phyloP scores from a whole-genome alignment of 2,329 filamentous ascomycete species.

The Trichoderma atroviride region DNA sequence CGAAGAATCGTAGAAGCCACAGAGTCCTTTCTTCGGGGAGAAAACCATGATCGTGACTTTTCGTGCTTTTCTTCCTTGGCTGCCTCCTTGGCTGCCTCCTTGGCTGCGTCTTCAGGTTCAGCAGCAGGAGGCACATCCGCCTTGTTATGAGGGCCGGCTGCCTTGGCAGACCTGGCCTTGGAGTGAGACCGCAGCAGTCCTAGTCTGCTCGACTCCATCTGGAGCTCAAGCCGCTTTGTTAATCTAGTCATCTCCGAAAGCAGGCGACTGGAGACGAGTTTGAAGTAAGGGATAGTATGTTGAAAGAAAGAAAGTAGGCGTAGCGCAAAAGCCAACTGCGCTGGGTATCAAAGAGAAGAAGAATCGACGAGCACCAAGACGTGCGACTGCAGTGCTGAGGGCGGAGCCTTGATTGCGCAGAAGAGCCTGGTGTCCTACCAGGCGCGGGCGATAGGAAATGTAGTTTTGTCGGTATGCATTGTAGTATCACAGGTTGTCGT shows the following conservation, averaged over 20 bases:
- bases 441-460: constrained; percentile 23
- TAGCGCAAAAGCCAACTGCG: constrained; percentile 21
- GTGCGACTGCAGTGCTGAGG: neutral
- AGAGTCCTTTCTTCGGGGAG: constrained; percentile 26
- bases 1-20: constrained; percentile 18
- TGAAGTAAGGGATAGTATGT: neutral
- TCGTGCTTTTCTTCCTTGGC: constrained; percentile 20
- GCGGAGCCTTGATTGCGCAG: constrained; percentile 13
- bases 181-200: constrained; percentile 17
- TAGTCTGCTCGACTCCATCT: constrained; percentile 13
- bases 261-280: neutral
- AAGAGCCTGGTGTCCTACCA: constrained; percentile 21
- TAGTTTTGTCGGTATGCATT: constrained; percentile 20
- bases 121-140: neutral
- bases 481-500: constrained; percentile 14
- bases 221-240: constrained; percentile 20
- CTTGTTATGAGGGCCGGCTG: neutral
- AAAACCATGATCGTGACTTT: constrained; percentile 26
- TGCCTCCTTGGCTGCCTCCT: constrained; percentile 14
- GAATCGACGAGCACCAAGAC: constrained; percentile 6
- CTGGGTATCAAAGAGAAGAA: constrained; percentile 20
- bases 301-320: neutral
- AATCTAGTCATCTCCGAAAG: constrained; percentile 12
- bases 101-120: neutral
- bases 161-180: constrained; percentile 1